A percentile compares a stretch with the other conserved stretches of the same genome.
Evolutionary conservation across 495 filamentous ascomycete species (phyloP).

Genomic region (Lasiosphaeriaceae sp.): DNA sequence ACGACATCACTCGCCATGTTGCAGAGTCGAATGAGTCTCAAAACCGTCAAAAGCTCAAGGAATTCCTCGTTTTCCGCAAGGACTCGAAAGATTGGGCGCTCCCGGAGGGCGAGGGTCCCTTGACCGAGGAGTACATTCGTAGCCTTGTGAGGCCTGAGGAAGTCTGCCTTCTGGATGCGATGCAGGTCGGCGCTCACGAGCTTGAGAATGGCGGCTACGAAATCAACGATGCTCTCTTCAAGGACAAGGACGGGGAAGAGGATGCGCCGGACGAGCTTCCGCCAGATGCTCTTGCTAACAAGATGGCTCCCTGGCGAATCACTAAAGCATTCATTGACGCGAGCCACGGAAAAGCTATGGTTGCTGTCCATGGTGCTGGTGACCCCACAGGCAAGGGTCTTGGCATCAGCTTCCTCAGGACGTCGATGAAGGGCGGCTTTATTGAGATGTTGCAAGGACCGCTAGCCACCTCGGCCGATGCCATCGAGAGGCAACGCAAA

Average conservation of each 20-base stretch:
- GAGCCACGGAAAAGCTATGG: conserved; percentile 93
- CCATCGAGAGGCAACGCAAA: conserved; percentile 64
- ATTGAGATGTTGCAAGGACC: conserved; percentile 86
- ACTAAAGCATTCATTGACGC: conserved; percentile 94
- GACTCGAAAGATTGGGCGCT: conserved; percentile 82
- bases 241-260: conserved; percentile 47
- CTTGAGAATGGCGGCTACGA: conserved; percentile 75
- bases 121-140: conserved; percentile 73
- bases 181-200: conserved; percentile 88
- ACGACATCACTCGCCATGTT: conserved; percentile 82
- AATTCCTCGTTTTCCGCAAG: conserved; percentile 87
- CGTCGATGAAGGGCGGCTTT: conserved; percentile 98
- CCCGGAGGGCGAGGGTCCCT: conserved; percentile 61
- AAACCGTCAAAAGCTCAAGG: conserved; percentile 92
- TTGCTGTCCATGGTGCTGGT: conserved; percentile 87
- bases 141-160: conserved; percentile 92
- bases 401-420: conserved; percentile 92
- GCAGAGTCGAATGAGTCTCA: conserved; percentile 88
- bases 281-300: conserved; percentile 60
- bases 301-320: conserved; percentile 90
- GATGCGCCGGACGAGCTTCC: conserved; percentile 54
- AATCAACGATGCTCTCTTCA: conserved; percentile 55
- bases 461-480: conserved; percentile 73
- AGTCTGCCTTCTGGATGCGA: conserved; percentile 87
- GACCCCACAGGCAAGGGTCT: conserved; percentile 94